Conservation (phyloP, 192 early-diverging fungal species). For the Allomyces javanicus region DNA sequence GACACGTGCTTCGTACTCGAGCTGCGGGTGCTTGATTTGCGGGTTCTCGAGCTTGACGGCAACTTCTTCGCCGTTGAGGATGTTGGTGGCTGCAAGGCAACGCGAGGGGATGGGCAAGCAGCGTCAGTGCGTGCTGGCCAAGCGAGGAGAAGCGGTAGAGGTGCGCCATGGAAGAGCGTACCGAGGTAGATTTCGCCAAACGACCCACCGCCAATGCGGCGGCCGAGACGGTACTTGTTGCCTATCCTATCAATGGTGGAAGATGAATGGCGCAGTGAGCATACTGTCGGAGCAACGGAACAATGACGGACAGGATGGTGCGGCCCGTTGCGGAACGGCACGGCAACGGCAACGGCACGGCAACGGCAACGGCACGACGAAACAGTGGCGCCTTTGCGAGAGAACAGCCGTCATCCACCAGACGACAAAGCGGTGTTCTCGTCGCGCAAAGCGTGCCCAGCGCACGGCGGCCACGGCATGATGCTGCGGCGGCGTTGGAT, state of each 20-base stretch:
- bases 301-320: too few relatives aligned
- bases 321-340: too few relatives aligned
- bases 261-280: too few relatives aligned
- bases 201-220: conserved; percentile 30
- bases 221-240: conserved; percentile 26
- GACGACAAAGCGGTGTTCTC: too few relatives aligned
- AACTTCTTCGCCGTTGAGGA: conserved; percentile 41
- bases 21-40: conserved; percentile 36
- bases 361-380: too few relatives aligned
- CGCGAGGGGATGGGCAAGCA: neutral
- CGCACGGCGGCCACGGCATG: too few relatives aligned
- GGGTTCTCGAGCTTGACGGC: conserved; percentile 38
- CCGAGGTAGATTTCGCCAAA: conserved; percentile 43
- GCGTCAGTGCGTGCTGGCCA: neutral
- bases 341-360: too few relatives aligned
- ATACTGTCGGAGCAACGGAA: too few relatives aligned
- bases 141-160: neutral
- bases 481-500: too few relatives aligned
- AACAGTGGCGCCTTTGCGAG: too few relatives aligned
- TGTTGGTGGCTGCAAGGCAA: conserved; percentile 22
- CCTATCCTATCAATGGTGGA: conserved; percentile 13
- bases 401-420: too few relatives aligned
- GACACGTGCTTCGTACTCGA: conserved; percentile 40
- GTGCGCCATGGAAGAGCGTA: neutral
- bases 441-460: too few relatives aligned